Conservation (phyloP, 108 stramenopile species). For the Poteriospumella lacustris region DNA sequence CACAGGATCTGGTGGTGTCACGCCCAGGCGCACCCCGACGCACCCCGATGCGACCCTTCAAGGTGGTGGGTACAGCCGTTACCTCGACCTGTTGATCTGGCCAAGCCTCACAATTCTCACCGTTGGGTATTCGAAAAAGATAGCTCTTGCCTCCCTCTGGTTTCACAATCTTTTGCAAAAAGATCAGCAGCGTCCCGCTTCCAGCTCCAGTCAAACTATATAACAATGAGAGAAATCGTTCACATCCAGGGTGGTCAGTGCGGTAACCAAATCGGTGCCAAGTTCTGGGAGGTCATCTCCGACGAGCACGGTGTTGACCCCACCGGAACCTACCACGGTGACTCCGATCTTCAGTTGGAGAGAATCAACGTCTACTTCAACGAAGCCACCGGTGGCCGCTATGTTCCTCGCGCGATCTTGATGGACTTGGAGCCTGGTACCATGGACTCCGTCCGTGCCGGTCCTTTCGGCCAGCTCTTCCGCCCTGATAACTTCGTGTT, state of each 20-base stretch:
- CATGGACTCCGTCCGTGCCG: slow-evolving; percentile 24
- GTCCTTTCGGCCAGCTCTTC: slow-evolving; percentile 22
- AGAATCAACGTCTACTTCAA: slow-evolving; percentile 27
- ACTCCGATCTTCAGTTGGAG: slow-evolving; percentile 30
- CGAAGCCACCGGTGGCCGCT: slow-evolving; percentile 34
- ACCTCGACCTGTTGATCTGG: too few species aligned
- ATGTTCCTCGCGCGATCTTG: slow-evolving; percentile 56
- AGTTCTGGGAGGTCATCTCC: slow-evolving; percentile 75
- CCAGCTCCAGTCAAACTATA: too few species aligned
- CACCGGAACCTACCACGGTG: slow-evolving; percentile 28
- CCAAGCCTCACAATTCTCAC: too few species aligned
- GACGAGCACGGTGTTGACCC: slow-evolving; percentile 32
- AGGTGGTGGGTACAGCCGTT: too few species aligned
- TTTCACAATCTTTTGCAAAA: too few species aligned
- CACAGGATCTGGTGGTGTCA: too few species aligned
- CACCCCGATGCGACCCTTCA: too few species aligned
- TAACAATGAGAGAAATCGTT: slow-evolving; percentile 92
- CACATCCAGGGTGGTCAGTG: slow-evolving; percentile 96
- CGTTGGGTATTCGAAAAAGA: too few species aligned
- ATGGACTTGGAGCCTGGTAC: slow-evolving; percentile 73
- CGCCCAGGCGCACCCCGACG: too few species aligned
- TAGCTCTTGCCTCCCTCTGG: too few species aligned
- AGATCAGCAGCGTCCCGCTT: too few species aligned
- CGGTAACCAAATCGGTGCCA: slow-evolving; percentile 93
- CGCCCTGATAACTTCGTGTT: slow-evolving; percentile 32